A percentile compares a stretch with the other conserved stretches of the same genome.
These are phyloP conservation scores for Tetrahymena malaccensis DNA, from an alignment of 73 alveolate species.

Conservation along the genomic window DNA sequence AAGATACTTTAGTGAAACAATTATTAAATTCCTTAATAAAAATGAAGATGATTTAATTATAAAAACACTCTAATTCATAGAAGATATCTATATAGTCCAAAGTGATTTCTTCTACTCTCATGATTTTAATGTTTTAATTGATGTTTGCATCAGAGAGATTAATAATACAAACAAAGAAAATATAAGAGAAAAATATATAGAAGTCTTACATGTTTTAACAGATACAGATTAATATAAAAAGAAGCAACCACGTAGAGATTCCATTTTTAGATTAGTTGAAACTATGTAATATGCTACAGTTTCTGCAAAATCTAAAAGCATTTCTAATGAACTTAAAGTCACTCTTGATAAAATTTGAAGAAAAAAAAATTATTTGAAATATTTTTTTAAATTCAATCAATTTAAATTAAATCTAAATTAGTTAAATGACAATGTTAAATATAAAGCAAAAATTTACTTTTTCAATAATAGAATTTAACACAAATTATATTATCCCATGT, in stretches of 20 bases:
- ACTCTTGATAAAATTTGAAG: neutral
- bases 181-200: neutral
- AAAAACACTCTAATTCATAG: neutral
- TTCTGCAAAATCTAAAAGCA: neutral
- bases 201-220: neutral
- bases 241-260: neutral
- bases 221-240: neutral
- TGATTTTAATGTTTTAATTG: neutral
- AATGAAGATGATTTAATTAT: neutral
- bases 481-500: too few species aligned
- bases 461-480: too few species aligned
- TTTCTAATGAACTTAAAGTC: neutral
- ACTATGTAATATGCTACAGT: neutral
- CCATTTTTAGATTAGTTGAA: neutral
- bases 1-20: neutral
- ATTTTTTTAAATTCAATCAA: too few species aligned
- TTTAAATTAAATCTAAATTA: too few species aligned
- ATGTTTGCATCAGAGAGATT: neutral
- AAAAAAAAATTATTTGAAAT: too few species aligned
- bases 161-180: neutral
- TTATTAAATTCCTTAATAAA: neutral
- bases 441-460: too few species aligned
- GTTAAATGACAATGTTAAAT: too few species aligned
- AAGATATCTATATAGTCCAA: neutral
- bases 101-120: neutral